Evolutionary conservation across 2,329 filamentous ascomycete genomes (phyloP), one percentile per base, ranked within the genome.

Genomic region (Ophiosphaerella korrae): DNA sequence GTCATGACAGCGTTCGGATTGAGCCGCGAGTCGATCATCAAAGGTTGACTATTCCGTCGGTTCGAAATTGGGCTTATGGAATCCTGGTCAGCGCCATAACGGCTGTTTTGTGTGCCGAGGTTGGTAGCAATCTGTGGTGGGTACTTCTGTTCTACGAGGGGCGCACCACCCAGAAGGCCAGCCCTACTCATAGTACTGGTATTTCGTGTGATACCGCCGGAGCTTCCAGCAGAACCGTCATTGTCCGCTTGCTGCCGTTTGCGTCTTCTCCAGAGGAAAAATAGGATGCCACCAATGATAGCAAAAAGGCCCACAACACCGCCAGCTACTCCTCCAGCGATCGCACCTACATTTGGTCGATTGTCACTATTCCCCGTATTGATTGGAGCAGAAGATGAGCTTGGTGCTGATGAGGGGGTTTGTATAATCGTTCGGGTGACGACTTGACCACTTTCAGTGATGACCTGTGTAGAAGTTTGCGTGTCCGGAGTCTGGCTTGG

Each of bases 171-270:
- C 13, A 81, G 64, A 7, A 81, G 66, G 12, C 78, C 78, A 14
- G 76, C 72, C 61, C 74, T 77, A 63, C 77, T 80, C 60, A 80
- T 71, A 12, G 78, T 77, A 64, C 77, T 80, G 14, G 73, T 72
- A 48, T 80, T 79, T 16, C 78, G 70, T 9, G 66, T 58, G 48
- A 73, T 64, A 33, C 67, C 65, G 3, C 60, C 54, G 31, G 58
- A 58, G 8, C 56, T 48, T 36, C 51, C 48, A n/a, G 34, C 42
- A 16, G 46, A 34, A n/a, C 40, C 50, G n/a, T 55, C 54, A n/a
- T 64, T 54, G 31, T 62, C 50, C 13, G 64, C 47, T 18, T 58
- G 52, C 41, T 56, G 55, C 35, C 67, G 61, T 40, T 58, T 62
- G 45, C 51, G 60, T 32, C 67, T 71, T 42, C 75, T 68, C 62